phyloP scores from a whole-genome alignment of 1,139 yeast genomes.

The Casaregolazyma lundiana region DNA sequence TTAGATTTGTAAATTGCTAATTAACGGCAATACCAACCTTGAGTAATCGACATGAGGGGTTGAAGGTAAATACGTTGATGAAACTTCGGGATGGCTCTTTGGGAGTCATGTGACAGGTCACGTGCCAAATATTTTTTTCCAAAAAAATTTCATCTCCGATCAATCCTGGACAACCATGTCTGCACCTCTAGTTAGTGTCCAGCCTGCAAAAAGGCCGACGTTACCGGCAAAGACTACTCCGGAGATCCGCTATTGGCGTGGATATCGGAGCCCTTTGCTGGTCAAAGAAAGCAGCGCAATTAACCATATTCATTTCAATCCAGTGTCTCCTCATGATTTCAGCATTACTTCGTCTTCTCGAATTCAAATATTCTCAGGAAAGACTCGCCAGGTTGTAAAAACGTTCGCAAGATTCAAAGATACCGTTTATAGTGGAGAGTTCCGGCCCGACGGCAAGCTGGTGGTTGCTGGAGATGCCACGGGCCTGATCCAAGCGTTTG shows the following conservation, averaged over 20 bases:
- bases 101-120: background rate
- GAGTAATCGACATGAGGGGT: slow-evolving; percentile 10
- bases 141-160: slow-evolving; percentile 5
- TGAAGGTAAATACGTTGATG: no score
- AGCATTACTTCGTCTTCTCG: slow-evolving; percentile 91
- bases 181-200: slow-evolving; percentile 63
- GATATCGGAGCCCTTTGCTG: slow-evolving; percentile 74
- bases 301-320: slow-evolving; percentile 82
- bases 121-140: background rate
- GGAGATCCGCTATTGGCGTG: slow-evolving; percentile 93
- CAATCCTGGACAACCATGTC: slow-evolving; percentile 51
- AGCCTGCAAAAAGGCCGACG: slow-evolving; percentile 68
- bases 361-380: slow-evolving; percentile 86
- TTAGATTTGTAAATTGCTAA: no score
- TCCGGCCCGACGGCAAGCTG: slow-evolving; percentile 74
- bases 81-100: no score
- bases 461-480: slow-evolving; percentile 86
- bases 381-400: slow-evolving; percentile 84
- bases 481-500: slow-evolving; percentile 80
- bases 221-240: slow-evolving; percentile 84
- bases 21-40: slow-evolving; percentile 1
- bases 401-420: slow-evolving; percentile 91
- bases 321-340: slow-evolving; percentile 81
- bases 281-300: slow-evolving; percentile 94
- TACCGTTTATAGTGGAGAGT: slow-evolving; percentile 81